Evolutionary conservation across 2,329 filamentous ascomycete genomes (phyloP).

Genomic region (Phoma herbarum): DNA sequence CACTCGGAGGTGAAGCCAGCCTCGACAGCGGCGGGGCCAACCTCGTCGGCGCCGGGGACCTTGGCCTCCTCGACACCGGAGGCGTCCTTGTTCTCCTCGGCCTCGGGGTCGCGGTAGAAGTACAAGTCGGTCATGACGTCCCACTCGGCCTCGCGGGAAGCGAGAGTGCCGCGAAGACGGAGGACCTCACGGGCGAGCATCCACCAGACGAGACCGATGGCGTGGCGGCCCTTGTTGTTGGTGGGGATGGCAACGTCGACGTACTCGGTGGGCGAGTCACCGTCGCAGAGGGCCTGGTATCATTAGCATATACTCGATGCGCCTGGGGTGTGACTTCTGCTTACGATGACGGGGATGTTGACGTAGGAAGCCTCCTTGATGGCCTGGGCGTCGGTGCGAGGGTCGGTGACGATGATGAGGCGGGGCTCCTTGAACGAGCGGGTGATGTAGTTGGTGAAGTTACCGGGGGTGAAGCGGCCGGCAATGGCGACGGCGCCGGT

Average conservation of each 20-base stretch:
- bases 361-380: conserved; percentile 99
- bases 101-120: conserved; percentile 99
- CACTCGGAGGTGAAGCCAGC: conserved; percentile 83
- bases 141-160: conserved; percentile 96
- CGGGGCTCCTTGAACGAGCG: conserved; percentile 99
- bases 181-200: conserved; percentile 99
- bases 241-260: conserved; percentile 99
- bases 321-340: conserved; percentile 12
- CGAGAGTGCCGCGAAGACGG: conserved; percentile 95
- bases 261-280: conserved; percentile 99
- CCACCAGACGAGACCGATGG: conserved; percentile 99
- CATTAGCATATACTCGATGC: not conserved
- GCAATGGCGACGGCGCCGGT: conserved; percentile 98
- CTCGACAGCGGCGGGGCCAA: conserved; percentile 79
- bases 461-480: conserved; percentile 99
- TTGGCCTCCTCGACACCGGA: conserved; percentile 84
- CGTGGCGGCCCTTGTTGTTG: conserved; percentile 99
- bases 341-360: conserved; percentile 95
- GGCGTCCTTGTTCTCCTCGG: conserved; percentile 97
- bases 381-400: conserved; percentile 98
- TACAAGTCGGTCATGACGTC: conserved; percentile 99
- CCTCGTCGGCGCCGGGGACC: conserved; percentile 84
- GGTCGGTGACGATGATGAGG: conserved; percentile 99
- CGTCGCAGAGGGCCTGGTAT: conserved; percentile 85
- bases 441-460: conserved; percentile 99